Evolutionary conservation across 768 basidiomycete genomes (phyloP), one percentile per base, ranked within the genome.

Genomic region (Amylocystis lapponica): DNA sequence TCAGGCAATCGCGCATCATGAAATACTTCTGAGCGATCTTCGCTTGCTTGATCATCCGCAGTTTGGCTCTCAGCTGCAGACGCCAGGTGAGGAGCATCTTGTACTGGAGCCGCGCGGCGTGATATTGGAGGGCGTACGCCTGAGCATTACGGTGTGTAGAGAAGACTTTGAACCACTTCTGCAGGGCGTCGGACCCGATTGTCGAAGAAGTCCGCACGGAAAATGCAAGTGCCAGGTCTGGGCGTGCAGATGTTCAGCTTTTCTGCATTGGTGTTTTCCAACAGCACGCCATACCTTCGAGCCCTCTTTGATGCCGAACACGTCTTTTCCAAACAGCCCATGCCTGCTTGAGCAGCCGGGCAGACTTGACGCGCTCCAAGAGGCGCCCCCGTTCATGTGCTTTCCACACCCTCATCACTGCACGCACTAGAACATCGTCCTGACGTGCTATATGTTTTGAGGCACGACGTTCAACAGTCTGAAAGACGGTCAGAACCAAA

Each of bases 381-480:
- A 79, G 66, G 38, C 61, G 66, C 23, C 79, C 81, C 8, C 79
- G 74, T 52, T 83, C 82, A 29, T 74, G 75, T 17, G 84, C 79
- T 51, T 74, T 81, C 83, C 84, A 83, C 3, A 85, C 73, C 36
- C 78, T 68, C 52, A 71, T 61, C 35, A 82, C 65, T 22, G 79
- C 83, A 34, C 74, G 72, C 23, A 85, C 46, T 17, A 84, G 67
- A 12, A 80, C 65, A 41, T 67, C 68, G 43, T 86, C 77, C 54
- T 78, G 80, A 33, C 79, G 69, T 35, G 66, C 65, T 11, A 77
- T 43, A 53, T 81, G 73, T 44, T 77, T 83, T 45, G 66, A 60
- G 10, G 78, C 84, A 22, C 75, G 76, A 42, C 55, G 67, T 53
- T 81, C 76, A 59, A 79, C 62, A 16, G 48, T 56, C 87, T 89